Percentiles rank a stretch among this genome's conserved stretches.
phyloP scores from a whole-genome alignment of 1,139 yeast species.

The Blastobotrys petasosporus region DNA sequence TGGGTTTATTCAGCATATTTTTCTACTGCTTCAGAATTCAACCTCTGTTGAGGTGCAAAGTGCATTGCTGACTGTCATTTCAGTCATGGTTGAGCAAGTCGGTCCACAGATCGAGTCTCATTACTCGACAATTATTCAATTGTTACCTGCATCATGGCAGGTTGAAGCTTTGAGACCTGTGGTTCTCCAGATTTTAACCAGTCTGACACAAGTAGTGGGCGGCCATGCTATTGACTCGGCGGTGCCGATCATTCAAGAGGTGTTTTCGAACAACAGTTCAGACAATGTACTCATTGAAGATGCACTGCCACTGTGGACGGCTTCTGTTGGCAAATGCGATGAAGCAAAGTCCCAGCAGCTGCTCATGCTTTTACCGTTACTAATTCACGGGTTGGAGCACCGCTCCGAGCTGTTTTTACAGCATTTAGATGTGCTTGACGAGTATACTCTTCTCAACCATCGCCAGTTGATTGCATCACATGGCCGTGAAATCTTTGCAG shows the following conservation, averaged over 20 bases:
- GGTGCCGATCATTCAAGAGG: slow-evolving; percentile 55
- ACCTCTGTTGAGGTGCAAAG: slow-evolving; percentile 68
- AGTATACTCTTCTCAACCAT: slow-evolving; percentile 60
- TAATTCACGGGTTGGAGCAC: slow-evolving; percentile 42
- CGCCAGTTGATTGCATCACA: slow-evolving; percentile 10
- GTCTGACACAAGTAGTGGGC: slow-evolving; percentile 60
- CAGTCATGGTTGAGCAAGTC: slow-evolving; percentile 57
- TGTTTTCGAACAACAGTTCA: slow-evolving; percentile 43
- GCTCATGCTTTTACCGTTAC: slow-evolving; percentile 44
- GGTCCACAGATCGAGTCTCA: slow-evolving; percentile 28
- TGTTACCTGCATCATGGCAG: slow-evolving; percentile 76
- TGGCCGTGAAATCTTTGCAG: slow-evolving; percentile 40
- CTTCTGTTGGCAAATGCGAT: slow-evolving; percentile 51
- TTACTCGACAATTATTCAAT: slow-evolving; percentile 45
- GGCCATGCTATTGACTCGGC: slow-evolving; percentile 56
- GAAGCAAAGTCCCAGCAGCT: slow-evolving; percentile 30
- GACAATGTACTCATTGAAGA: slow-evolving; percentile 57
- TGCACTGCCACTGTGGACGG: slow-evolving; percentile 80
- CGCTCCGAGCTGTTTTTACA: slow-evolving; percentile 75
- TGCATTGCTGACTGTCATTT: slow-evolving; percentile 59
- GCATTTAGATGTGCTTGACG: slow-evolving; percentile 60
- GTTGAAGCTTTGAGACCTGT: slow-evolving; percentile 56
- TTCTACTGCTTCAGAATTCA: slow-evolving; percentile 45
- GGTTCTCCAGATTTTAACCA: slow-evolving; percentile 60
- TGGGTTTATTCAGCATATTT: slow-evolving; percentile 43